phyloP scores from a whole-genome alignment of 345 rosid species.

The Punica granatum region DNA sequence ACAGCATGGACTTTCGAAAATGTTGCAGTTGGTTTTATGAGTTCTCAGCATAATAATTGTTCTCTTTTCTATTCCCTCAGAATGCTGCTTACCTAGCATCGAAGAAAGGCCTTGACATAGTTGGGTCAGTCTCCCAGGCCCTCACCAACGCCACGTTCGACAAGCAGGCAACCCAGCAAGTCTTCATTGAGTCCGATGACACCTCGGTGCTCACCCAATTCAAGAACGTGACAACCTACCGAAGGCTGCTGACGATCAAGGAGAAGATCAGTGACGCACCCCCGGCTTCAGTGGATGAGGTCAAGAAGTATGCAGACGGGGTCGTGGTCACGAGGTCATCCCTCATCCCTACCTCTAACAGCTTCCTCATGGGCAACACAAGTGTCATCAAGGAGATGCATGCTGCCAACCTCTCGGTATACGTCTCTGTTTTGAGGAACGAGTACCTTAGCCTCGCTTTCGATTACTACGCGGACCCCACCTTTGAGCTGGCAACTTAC shows the following conservation, averaged over 20 bases:
- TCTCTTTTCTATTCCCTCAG: slow-evolving; percentile 22
- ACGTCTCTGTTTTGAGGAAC: slow-evolving; percentile 48
- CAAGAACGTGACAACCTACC: slow-evolving; percentile 32
- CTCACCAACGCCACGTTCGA: slow-evolving; percentile 55
- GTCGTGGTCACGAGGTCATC: slow-evolving; percentile 38
- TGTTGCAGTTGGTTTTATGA: too few species aligned
- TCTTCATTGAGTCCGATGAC: slow-evolving; percentile 72
- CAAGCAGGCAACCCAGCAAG: slow-evolving; percentile 63
- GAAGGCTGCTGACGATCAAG: slow-evolving; percentile 41
- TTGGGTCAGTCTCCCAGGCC: slow-evolving; percentile 41
- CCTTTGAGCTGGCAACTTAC: slow-evolving; percentile 56
- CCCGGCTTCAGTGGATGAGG: slow-evolving; percentile 35
- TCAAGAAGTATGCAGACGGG: slow-evolving; percentile 66
- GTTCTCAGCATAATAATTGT: background rate
- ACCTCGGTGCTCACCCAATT: slow-evolving; percentile 56
- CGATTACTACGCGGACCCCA: slow-evolving; percentile 73
- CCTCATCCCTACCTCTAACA: slow-evolving; percentile 22
- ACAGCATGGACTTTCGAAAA: too few species aligned
- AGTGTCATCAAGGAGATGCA: slow-evolving; percentile 48
- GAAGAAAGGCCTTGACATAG: slow-evolving; percentile 57
- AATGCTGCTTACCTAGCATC: slow-evolving; percentile 84
- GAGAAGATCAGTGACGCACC: slow-evolving; percentile 51
- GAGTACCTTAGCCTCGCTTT: slow-evolving; percentile 53
- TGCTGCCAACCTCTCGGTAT: slow-evolving; percentile 55
- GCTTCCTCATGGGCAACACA: slow-evolving; percentile 38